Percentiles rank a stretch among this genome's conserved stretches.
Evolutionary conservation across 2,329 filamentous ascomycete genomes (phyloP).

Genomic region (Coniochaeta prunicola): DNA sequence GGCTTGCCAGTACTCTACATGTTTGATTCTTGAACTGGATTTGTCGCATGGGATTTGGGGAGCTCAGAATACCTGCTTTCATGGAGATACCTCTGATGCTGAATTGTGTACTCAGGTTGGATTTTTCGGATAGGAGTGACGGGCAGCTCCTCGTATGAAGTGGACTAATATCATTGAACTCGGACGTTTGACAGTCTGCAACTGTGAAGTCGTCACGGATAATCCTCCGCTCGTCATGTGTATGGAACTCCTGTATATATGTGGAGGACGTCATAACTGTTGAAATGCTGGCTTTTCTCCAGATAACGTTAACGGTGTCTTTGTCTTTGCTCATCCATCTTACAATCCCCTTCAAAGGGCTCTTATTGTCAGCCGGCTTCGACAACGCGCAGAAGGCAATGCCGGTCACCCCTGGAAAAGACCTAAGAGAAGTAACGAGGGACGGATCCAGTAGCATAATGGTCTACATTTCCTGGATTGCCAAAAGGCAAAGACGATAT

Average conservation of each 20-base stretch:
- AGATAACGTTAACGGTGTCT: too few relatives aligned
- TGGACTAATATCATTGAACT: not conserved
- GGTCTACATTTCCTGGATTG: not conserved
- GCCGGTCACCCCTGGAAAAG: not conserved
- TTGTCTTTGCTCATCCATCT: too few relatives aligned
- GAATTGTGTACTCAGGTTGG: not conserved
- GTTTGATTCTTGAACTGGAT: not conserved
- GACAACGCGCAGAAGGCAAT: not conserved
- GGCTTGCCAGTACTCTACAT: not conserved
- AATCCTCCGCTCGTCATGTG: too few relatives aligned
- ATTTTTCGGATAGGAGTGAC: not conserved
- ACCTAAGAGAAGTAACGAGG: not conserved
- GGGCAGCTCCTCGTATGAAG: not conserved
- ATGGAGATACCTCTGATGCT: not conserved
- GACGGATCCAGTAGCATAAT: not conserved
- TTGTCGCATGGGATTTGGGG: not conserved
- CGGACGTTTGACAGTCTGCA: not conserved
- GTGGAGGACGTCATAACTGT: not conserved
- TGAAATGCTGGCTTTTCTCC: too few relatives aligned
- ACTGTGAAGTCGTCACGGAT: not conserved
- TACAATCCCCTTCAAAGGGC: not conserved
- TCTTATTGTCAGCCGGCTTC: not conserved
- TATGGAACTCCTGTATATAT: not conserved
- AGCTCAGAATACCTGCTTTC: not conserved
- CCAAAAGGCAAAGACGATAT: not conserved